phyloP scores from a whole-genome alignment of 75 land plant species.

The Gnetum montanum region DNA sequence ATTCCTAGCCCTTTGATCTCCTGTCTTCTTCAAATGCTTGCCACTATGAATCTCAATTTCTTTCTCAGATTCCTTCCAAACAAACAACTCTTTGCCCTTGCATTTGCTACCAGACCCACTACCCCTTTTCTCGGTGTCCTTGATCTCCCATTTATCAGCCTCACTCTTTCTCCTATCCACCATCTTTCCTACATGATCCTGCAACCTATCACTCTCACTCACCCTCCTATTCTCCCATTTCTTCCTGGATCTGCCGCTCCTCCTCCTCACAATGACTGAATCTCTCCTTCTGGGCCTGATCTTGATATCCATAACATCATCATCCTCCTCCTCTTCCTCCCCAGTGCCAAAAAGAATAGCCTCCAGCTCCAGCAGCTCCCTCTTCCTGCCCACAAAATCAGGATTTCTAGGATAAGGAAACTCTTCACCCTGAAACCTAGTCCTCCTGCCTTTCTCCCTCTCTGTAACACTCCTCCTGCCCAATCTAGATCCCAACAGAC shows the following conservation, averaged over 20 bases:
- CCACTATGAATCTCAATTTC: slow-evolving; percentile 54
- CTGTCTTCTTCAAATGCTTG: slow-evolving; percentile 12
- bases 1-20: slow-evolving; percentile 4
- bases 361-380: slow-evolving; percentile 66
- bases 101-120: not conserved
- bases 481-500: slow-evolving; percentile 44
- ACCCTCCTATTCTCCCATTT: not conserved
- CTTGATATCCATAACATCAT: slow-evolving; percentile 33
- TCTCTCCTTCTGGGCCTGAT: slow-evolving; percentile 24
- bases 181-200: slow-evolving; percentile 9
- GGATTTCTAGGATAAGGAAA: slow-evolving; percentile 68
- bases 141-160: slow-evolving; percentile 10
- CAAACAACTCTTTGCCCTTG: slow-evolving; percentile 46
- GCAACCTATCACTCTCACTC: slow-evolving; percentile 15
- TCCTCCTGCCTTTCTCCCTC: slow-evolving; percentile 40
- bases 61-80: slow-evolving; percentile 64
- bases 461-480: slow-evolving; percentile 79
- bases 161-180: slow-evolving; percentile 11
- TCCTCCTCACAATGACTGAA: slow-evolving; percentile 7
- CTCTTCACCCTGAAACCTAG: slow-evolving; percentile 58
- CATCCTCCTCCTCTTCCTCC: slow-evolving; percentile 28
- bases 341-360: slow-evolving; percentile 60
- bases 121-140: not conserved
- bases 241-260: slow-evolving; percentile 7
- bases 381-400: slow-evolving; percentile 70